phyloP scores from a whole-genome alignment of 352 stramenopile genomes.

The Phytopythium boreale region DNA sequence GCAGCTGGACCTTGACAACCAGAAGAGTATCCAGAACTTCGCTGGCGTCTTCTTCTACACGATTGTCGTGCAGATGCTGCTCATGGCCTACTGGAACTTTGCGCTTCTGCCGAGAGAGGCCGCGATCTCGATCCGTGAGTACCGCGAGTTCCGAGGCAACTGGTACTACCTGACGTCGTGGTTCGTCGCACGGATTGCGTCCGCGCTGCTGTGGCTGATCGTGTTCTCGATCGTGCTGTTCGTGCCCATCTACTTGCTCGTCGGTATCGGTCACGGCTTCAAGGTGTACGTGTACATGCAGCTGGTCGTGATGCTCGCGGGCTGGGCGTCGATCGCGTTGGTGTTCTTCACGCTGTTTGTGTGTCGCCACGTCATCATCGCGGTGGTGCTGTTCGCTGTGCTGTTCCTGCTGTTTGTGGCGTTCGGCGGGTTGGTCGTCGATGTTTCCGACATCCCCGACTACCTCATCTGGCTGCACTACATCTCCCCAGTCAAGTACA shows the following conservation, averaged over 20 bases:
- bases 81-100: slow-evolving; percentile 33
- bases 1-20: slow-evolving; percentile 36
- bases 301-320: slow-evolving; percentile 36
- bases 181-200: slow-evolving; percentile 44
- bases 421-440: slow-evolving; percentile 44
- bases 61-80: slow-evolving; percentile 47
- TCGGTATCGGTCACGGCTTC: slow-evolving; percentile 39
- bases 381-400: slow-evolving; percentile 28
- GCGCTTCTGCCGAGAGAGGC: slow-evolving; percentile 35
- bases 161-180: slow-evolving; percentile 43
- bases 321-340: slow-evolving; percentile 27
- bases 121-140: slow-evolving; percentile 39
- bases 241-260: slow-evolving; percentile 33
- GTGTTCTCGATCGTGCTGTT: slow-evolving; percentile 40
- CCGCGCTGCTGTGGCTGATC: slow-evolving; percentile 33
- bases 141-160: slow-evolving; percentile 30
- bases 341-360: slow-evolving; percentile 32
- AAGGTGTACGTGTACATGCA: slow-evolving; percentile 45
- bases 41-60: slow-evolving; percentile 48
- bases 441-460: slow-evolving; percentile 37
- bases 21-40: slow-evolving; percentile 56
- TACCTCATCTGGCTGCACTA: slow-evolving; percentile 61
- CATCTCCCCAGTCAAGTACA: slow-evolving; percentile 55
- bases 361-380: slow-evolving; percentile 24
- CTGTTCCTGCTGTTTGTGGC: slow-evolving; percentile 33